Evolutionary conservation across 345 rosid species (phyloP).

Genomic region (Barbarea vulgaris): DNA sequence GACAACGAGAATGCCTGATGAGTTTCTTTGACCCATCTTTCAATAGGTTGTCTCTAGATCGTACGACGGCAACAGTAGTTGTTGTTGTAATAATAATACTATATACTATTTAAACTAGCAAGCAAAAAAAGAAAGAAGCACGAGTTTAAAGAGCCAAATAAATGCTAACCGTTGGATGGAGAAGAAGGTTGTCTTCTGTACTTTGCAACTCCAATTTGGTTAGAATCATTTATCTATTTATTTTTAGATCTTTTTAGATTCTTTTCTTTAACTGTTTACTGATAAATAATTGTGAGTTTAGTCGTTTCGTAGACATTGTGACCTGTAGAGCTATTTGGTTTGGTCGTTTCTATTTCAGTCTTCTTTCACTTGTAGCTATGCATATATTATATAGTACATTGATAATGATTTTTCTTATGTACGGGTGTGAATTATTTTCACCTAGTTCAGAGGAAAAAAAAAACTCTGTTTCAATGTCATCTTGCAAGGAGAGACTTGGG

Average conservation of each 20-base stretch:
- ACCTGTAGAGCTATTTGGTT: not conserved
- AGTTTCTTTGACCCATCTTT: constrained; percentile 21
- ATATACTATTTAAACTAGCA: not conserved
- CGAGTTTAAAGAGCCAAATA: not conserved
- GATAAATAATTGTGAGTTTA: not conserved
- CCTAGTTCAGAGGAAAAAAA: not conserved
- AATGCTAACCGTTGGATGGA: constrained; percentile 13
- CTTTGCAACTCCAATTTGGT: not conserved
- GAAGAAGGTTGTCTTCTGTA: not conserved
- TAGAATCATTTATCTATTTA: not conserved
- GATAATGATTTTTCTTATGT: not conserved
- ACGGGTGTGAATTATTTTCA: not conserved
- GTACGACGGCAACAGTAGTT: not conserved
- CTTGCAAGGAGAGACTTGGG: too few relatives aligned
- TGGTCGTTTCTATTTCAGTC: constrained; percentile 16
- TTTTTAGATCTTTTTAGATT: too few relatives aligned
- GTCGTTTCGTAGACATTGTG: not conserved
- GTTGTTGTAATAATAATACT: not conserved
- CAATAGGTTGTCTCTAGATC: not conserved
- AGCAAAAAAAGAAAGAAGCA: not conserved
- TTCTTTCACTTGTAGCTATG: not conserved
- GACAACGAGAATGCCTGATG: not conserved
- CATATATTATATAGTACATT: not conserved
- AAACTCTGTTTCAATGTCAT: too few relatives aligned
- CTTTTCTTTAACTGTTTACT: not conserved